Evolutionary conservation across 2,329 filamentous ascomycete genomes (phyloP), one percentile per base, ranked within the genome.

Genomic region (Daldinia eschscholtzii): DNA sequence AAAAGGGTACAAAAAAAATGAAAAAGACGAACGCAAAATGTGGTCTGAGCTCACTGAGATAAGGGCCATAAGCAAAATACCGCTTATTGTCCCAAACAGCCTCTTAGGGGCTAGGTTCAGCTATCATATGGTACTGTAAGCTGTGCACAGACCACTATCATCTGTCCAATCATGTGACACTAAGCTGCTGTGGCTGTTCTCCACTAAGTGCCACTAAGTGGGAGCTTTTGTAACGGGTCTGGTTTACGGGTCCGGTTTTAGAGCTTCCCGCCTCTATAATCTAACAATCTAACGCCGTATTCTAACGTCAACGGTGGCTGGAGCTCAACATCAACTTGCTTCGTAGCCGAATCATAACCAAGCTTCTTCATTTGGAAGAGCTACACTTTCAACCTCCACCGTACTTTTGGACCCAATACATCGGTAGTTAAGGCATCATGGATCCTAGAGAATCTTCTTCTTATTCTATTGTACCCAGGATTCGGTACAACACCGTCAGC

Each of bases 401-500:
- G 46, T 64, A 67, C 39, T 55, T 50, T 52, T 63, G 59, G 50
- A 68, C 50, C 59, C 12, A 39, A 13, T 61, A 59, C 15, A 61
- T 48, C 57, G 52, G 23, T 20, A 63, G 44, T 23, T 60, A 20
- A 35, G 26, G 41, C 65, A 70, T 63, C 68, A 77, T 82, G 77
- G 87, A 89, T 80, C 85, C 85, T 65, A 84, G 87, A 79, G 86
- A 87, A 76, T 84, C 87, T 71, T 87, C 86, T 67, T 87, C 86
- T 72, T 89, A 89, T 81, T 87, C 86, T 70, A 83, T 89, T 76
- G 80, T 84, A 74, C 87, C 87, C 67, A 83, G 87, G 77, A 82
- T 98, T 83, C 91, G 92, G 78, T 99, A 99, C 89, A 99, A 99
- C 86, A 99, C 96, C 76, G 94, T 99, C 80, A 93, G 94, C 79